Conservation (phyloP, 2,329 filamentous ascomycete species). For the Whalleya microplaca region DNA sequence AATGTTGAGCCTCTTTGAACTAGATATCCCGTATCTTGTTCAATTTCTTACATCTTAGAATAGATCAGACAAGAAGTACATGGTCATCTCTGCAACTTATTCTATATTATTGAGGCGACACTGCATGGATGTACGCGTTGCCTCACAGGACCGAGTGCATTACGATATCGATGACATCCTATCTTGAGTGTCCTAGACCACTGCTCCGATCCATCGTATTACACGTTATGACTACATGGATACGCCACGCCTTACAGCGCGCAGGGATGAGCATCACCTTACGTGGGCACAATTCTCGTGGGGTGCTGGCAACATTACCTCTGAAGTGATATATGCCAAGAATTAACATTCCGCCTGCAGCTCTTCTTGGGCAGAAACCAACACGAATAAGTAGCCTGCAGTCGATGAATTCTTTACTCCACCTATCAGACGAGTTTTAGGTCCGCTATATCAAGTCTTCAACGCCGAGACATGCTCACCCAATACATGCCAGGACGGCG, state of each 20-base stretch:
- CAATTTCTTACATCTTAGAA: neutral
- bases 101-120: neutral
- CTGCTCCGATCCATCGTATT: neutral
- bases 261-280: conserved; percentile 10
- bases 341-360: too few relatives aligned
- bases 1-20: neutral
- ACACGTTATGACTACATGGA: conserved; percentile 1
- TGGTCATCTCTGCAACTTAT: neutral
- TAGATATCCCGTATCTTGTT: neutral
- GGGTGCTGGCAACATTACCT: neutral
- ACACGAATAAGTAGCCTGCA: too few relatives aligned
- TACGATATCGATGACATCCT: conserved; percentile 12
- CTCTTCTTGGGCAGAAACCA: too few relatives aligned
- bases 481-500: neutral
- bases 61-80: neutral
- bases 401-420: too few relatives aligned
- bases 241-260: neutral
- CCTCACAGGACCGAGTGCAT: conserved; percentile 9
- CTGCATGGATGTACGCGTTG: neutral
- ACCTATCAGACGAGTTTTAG: too few relatives aligned
- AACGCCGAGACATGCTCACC: neutral
- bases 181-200: neutral
- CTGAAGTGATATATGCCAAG: neutral
- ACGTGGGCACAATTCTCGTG: conserved; percentile 3
- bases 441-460: too few relatives aligned